Conservation (phyloP, 2,329 filamentous ascomycete genomes). For the Phyllachora maydis region DNA sequence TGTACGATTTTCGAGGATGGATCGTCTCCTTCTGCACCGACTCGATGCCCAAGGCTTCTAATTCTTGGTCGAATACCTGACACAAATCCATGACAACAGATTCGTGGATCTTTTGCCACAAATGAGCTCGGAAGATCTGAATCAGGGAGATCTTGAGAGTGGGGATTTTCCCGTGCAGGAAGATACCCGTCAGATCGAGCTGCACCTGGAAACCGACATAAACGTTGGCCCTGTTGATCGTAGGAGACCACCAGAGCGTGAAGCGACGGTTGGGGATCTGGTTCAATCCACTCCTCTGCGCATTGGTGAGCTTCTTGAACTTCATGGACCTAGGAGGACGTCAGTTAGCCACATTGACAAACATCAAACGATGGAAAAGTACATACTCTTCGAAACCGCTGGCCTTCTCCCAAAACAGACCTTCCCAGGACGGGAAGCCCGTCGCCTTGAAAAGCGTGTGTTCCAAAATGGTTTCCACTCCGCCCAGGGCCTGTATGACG, state of each 20-base stretch:
- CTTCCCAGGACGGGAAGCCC: slow-evolving; percentile 92
- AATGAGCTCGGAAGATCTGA: slow-evolving; percentile 96
- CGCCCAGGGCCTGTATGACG: slow-evolving; percentile 86
- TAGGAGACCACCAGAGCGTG: slow-evolving; percentile 92
- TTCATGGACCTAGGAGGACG: no score
- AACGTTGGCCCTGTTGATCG: slow-evolving; percentile 88
- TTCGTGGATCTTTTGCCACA: slow-evolving; percentile 99
- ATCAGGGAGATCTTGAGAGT: slow-evolving; percentile 96
- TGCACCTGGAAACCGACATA: slow-evolving; percentile 99
- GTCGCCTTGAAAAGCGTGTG: slow-evolving; percentile 95
- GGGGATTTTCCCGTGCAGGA: slow-evolving; percentile 96
- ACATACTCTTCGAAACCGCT: no score
- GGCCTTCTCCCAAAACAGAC: slow-evolving; percentile 71
- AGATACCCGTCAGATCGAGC: slow-evolving; percentile 91
- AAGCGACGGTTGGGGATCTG: slow-evolving; percentile 98
- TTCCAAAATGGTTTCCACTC: slow-evolving; percentile 94
- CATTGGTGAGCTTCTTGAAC: slow-evolving; percentile 97
- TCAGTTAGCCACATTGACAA: no score
- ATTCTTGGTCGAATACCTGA: slow-evolving; percentile 92
- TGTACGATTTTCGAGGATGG: slow-evolving; percentile 97
- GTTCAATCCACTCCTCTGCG: slow-evolving; percentile 87
- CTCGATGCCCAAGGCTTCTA: slow-evolving; percentile 89
- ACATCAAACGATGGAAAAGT: no score
- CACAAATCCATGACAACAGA: slow-evolving; percentile 97
- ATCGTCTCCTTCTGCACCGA: slow-evolving; percentile 98